Conservation (phyloP, 257 asterid genomes). For the Capsicum pubescens region DNA sequence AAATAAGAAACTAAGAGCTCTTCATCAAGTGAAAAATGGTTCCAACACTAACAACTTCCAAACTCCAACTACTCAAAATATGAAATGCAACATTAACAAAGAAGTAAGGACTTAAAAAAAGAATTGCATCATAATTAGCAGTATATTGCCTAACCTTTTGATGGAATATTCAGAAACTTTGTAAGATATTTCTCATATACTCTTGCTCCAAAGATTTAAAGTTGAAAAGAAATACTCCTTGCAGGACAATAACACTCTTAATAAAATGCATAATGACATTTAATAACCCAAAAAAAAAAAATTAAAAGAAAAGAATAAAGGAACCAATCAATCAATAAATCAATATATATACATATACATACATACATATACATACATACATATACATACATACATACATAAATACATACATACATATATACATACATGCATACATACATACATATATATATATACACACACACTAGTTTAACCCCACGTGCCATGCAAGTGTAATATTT, state of each 20-base stretch:
- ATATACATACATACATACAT: no score
- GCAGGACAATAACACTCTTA: slow-evolving; percentile 32
- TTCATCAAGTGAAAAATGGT: slow-evolving; percentile 11
- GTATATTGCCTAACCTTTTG: slow-evolving; percentile 70
- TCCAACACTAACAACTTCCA: not conserved
- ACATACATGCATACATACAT: no score
- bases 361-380: no score
- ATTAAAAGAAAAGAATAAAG: no score
- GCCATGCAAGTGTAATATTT: no score
- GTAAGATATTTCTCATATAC: slow-evolving; percentile 95
- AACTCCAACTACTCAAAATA: not conserved
- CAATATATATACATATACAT: no score
- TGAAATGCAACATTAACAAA: not conserved
- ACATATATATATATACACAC: no score
- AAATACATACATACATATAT: no score
- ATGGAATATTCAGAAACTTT: slow-evolving; percentile 80
- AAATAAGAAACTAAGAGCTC: not conserved
- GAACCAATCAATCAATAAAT: no score
- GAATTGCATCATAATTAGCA: slow-evolving; percentile 13
- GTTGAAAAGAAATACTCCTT: slow-evolving; percentile 72
- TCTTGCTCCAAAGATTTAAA: slow-evolving; percentile 82
- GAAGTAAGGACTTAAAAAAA: not conserved
- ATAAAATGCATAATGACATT: not conserved
- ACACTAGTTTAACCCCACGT: no score
- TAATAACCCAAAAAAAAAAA: no score